A percentile compares a stretch with the other conserved stretches of the same genome.
Conservation (phyloP, 148 eudicot species). For the Cornus suecica region DNA sequence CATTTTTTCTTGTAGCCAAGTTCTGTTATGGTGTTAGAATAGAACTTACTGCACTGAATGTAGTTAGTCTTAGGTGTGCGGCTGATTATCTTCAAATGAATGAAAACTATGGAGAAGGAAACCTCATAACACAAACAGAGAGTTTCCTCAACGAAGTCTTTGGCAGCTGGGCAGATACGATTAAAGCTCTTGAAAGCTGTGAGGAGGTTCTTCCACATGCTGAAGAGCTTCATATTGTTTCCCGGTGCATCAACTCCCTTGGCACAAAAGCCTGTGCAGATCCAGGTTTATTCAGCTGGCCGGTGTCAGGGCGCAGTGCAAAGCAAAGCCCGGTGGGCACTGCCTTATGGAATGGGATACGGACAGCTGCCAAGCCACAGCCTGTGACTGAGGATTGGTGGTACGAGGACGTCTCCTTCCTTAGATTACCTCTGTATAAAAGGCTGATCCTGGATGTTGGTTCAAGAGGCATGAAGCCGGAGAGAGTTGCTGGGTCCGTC, state of each 20-base stretch:
- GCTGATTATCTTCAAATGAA: slow-evolving; percentile 49
- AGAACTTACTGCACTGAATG: slow-evolving; percentile 37
- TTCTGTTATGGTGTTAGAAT: slow-evolving; percentile 44
- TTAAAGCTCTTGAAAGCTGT: slow-evolving; percentile 42
- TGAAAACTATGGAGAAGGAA: slow-evolving; percentile 43
- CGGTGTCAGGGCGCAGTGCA: slow-evolving; percentile 20
- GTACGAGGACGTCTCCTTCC: slow-evolving; percentile 41
- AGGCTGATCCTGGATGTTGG: slow-evolving; percentile 30
- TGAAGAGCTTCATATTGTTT: slow-evolving; percentile 43
- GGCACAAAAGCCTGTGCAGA: slow-evolving; percentile 35
- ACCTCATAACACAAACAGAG: slow-evolving; percentile 40
- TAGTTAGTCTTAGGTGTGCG: slow-evolving; percentile 45
- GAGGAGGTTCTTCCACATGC: slow-evolving; percentile 30
- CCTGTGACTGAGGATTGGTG: slow-evolving; percentile 39
- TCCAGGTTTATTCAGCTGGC: slow-evolving; percentile 29
- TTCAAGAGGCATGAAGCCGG: slow-evolving; percentile 27
- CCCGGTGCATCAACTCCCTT: slow-evolving; percentile 41
- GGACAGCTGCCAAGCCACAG: slow-evolving; percentile 21
- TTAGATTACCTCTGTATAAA: slow-evolving; percentile 36
- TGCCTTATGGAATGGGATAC: slow-evolving; percentile 36
- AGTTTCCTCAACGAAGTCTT: slow-evolving; percentile 32
- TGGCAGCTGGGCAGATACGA: slow-evolving; percentile 32
- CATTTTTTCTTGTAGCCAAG: slow-evolving; percentile 46
- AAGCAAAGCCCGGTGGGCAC: slow-evolving; percentile 20
- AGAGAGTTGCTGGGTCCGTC: slow-evolving; percentile 39